phyloP scores from a whole-genome alignment of 768 basidiomycete species.

The Boletus coccyginus region DNA sequence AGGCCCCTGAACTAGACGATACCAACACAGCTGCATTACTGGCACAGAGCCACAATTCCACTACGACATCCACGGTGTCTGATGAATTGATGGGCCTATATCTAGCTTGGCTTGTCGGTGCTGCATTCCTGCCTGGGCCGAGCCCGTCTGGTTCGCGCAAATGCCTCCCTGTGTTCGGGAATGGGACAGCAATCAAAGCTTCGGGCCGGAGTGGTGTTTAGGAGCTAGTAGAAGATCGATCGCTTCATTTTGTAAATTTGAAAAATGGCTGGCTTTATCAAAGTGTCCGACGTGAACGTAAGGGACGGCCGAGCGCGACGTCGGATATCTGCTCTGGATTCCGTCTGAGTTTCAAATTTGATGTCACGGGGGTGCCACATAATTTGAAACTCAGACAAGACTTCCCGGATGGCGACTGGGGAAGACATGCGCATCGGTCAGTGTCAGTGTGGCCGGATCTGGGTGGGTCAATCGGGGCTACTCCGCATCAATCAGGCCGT shows the following conservation, averaged over 20 bases:
- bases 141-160: slow-evolving; percentile 37
- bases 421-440: background rate
- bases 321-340: background rate
- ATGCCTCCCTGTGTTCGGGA: slow-evolving; percentile 46
- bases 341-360: background rate
- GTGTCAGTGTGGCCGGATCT: background rate
- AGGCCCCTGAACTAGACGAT: slow-evolving; percentile 88
- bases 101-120: slow-evolving; percentile 87
- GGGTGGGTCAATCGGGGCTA: background rate
- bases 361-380: background rate
- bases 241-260: background rate
- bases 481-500: background rate
- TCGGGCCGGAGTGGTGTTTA: slow-evolving; percentile 66
- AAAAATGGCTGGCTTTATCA: background rate
- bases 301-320: background rate
- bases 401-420: background rate
- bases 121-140: slow-evolving; percentile 73
- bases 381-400: background rate
- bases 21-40: slow-evolving; percentile 67
- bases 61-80: slow-evolving; percentile 58
- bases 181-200: slow-evolving; percentile 48
- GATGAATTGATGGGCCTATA: slow-evolving; percentile 81
- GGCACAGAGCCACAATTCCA: slow-evolving; percentile 40
- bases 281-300: background rate
- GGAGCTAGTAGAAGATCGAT: slow-evolving; percentile 2